A percentile compares a stretch with the other conserved stretches of the same genome.
Conservation (phyloP, 179 eudicot species). For the Silene vulgaris region DNA sequence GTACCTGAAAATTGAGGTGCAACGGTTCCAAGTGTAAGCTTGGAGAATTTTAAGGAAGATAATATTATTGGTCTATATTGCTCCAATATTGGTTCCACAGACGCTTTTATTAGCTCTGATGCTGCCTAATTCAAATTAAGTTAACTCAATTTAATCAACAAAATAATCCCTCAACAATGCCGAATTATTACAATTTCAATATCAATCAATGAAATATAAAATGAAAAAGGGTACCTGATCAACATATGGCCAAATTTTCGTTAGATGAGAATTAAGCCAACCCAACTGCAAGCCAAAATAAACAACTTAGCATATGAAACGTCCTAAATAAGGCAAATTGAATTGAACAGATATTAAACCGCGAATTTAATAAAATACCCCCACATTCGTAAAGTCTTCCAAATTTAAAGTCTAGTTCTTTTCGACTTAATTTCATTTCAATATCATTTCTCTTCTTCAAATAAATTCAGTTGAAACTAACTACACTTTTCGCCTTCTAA, state of each 20-base stretch:
- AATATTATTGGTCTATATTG: slow-evolving; percentile 65
- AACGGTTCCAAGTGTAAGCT: slow-evolving; percentile 85
- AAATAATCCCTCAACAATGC: background rate
- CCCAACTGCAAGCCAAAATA: slow-evolving; percentile 49
- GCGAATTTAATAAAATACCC: too few relatives aligned
- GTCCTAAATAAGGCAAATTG: too few relatives aligned
- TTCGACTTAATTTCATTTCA: too few relatives aligned
- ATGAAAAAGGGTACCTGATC: slow-evolving; percentile 40
- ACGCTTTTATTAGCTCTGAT: slow-evolving; percentile 65
- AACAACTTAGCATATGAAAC: too few relatives aligned
- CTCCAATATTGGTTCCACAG: slow-evolving; percentile 81
- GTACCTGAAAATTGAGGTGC: slow-evolving; percentile 94
- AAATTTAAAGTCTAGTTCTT: too few relatives aligned
- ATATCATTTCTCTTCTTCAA: too few relatives aligned
- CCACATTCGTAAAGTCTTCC: too few relatives aligned
- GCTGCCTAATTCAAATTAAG: slow-evolving; percentile 53
- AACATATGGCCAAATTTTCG: slow-evolving; percentile 86
- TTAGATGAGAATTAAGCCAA: slow-evolving; percentile 76
- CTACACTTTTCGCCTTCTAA: too few relatives aligned
- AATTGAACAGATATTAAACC: too few relatives aligned
- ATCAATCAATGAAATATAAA: background rate
- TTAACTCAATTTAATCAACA: background rate
- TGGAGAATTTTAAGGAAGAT: slow-evolving; percentile 68
- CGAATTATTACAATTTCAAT: background rate
- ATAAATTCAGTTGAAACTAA: too few relatives aligned